Conservation (phyloP, 2,329 filamentous ascomycete species). For the Colletotrichum filicis region DNA sequence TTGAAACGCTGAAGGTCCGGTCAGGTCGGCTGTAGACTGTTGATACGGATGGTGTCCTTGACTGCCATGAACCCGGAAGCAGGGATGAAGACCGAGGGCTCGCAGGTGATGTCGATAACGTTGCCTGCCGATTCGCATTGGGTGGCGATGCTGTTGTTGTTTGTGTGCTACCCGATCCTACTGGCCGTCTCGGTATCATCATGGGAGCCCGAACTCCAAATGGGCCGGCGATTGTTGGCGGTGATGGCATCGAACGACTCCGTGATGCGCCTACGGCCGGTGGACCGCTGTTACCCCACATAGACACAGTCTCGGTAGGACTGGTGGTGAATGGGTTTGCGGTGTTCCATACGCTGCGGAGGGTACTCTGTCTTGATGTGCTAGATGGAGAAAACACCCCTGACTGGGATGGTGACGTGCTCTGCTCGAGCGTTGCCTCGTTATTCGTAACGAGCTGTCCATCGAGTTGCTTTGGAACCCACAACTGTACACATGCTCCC, state of each 20-base stretch:
- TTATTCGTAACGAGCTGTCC: constrained; percentile 41
- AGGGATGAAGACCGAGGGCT: constrained; percentile 9
- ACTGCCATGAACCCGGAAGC: constrained; percentile 4
- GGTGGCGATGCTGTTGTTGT: neutral
- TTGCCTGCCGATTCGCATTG: neutral
- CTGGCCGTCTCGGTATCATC: constrained; percentile 27
- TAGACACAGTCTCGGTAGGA: constrained; percentile 21
- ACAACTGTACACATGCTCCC: constrained; percentile 45
- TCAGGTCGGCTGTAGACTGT: constrained; percentile 28
- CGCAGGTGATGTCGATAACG: neutral
- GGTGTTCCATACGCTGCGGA: constrained; percentile 5
- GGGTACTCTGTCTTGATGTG: constrained; percentile 19
- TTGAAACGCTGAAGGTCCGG: constrained; percentile 36
- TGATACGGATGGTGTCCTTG: constrained; percentile 25
- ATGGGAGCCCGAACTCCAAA: constrained; percentile 16
- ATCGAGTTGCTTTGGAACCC: constrained; percentile 43
- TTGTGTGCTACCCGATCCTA: constrained; percentile 21
- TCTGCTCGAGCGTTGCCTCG: constrained; percentile 12
- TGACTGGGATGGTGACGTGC: neutral
- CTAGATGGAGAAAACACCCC: neutral
- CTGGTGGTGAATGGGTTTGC: constrained; percentile 2
- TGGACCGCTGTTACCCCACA: neutral
- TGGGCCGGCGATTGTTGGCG: neutral
- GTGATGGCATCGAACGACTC: constrained; percentile 37
- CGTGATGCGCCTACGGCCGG: neutral